A percentile compares a stretch with the other conserved stretches of the same genome.
Evolutionary conservation across 768 basidiomycete species (phyloP).

Genomic region (Sutorius australiensis): DNA sequence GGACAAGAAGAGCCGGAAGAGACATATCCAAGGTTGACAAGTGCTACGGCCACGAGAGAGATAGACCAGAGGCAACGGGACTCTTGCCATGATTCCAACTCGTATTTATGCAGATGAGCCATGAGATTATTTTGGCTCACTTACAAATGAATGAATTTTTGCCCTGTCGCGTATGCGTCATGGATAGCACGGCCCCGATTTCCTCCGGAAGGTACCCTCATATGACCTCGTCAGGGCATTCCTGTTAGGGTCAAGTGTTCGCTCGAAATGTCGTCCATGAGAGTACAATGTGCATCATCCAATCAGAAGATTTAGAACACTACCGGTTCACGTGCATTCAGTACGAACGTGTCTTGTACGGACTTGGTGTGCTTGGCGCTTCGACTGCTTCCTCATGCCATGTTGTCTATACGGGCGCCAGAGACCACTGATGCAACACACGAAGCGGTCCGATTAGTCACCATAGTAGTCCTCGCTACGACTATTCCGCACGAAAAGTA

Average conservation of each 20-base stretch:
- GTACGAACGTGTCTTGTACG: conserved; percentile 9
- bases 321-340: background rate
- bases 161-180: background rate
- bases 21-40: conserved; percentile 6
- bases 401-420: too few relatives aligned
- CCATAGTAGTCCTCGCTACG: too few relatives aligned
- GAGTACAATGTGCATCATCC: background rate
- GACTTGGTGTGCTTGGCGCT: background rate
- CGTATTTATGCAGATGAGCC: conserved; percentile 7
- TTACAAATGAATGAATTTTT: background rate
- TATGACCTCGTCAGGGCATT: background rate
- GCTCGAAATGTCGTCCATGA: background rate
- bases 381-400: too few relatives aligned
- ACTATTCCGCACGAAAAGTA: too few relatives aligned
- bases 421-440: too few relatives aligned
- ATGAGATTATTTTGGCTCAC: conserved; percentile 1
- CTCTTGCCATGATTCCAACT: background rate
- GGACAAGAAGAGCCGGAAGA: conserved; percentile 7
- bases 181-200: background rate
- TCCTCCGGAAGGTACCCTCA: background rate
- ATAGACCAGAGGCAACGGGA: background rate
- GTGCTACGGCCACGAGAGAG: background rate
- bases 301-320: background rate
- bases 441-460: too few relatives aligned
- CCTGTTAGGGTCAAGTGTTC: background rate